These are phyloP conservation scores for Lachancea cidri DNA, from an alignment of 805 yeast species.

Conservation along the genomic window DNA sequence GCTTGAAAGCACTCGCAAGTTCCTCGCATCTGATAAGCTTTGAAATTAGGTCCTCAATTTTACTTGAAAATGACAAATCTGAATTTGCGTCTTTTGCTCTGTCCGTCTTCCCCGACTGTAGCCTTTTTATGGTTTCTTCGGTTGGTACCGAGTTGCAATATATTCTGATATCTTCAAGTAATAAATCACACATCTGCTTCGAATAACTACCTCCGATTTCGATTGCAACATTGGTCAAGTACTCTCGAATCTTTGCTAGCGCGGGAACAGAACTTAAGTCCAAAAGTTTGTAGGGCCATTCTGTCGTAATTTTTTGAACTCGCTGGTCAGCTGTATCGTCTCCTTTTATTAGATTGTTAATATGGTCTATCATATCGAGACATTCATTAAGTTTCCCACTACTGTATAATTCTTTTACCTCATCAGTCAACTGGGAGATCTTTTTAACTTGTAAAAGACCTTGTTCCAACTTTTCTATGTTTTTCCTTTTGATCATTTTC, in stretches of 20 bases:
- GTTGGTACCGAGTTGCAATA: slow-evolving; percentile 49
- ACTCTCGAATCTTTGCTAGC: slow-evolving; percentile 40
- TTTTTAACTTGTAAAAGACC: slow-evolving; percentile 47
- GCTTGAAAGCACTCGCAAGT: slow-evolving; percentile 52
- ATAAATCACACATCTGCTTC: slow-evolving; percentile 46
- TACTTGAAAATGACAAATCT: slow-evolving; percentile 36
- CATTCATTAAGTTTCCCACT: slow-evolving; percentile 41
- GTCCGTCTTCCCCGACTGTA: slow-evolving; percentile 29
- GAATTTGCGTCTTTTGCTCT: slow-evolving; percentile 36
- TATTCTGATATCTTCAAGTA: slow-evolving; percentile 56
- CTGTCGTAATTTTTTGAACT: slow-evolving; percentile 27
- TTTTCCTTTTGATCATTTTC: slow-evolving; percentile 47
- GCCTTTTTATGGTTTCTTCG: slow-evolving; percentile 46
- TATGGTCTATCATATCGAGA: slow-evolving; percentile 50
- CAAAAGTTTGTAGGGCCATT: slow-evolving; percentile 40
- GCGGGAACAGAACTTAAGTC: slow-evolving; percentile 32
- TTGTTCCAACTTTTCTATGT: slow-evolving; percentile 59
- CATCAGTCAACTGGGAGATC: slow-evolving; percentile 41
- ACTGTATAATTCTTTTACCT: slow-evolving; percentile 22
- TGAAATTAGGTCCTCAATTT: slow-evolving; percentile 43
- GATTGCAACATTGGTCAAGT: slow-evolving; percentile 49
- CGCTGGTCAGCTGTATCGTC: slow-evolving; percentile 30
- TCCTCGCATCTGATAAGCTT: slow-evolving; percentile 61
- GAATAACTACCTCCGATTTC: slow-evolving; percentile 68
- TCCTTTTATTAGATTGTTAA: slow-evolving; percentile 58